Percentiles rank a stretch among this genome's conserved stretches.
These are phyloP conservation scores for Russula virescens DNA, from an alignment of 768 basidiomycete genomes.

Conservation along the genomic window DNA sequence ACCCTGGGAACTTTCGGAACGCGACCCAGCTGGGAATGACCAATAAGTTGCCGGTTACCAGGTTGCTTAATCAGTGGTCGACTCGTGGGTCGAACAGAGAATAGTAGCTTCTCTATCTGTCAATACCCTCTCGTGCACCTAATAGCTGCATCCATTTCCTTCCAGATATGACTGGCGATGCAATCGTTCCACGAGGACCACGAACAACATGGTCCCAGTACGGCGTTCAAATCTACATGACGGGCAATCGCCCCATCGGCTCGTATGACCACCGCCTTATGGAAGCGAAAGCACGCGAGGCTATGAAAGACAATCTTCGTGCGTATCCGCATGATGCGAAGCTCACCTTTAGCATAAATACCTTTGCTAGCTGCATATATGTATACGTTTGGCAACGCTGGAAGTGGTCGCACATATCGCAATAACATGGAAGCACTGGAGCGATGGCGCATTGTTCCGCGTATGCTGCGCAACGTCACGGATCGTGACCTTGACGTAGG, in stretches of 20 bases:
- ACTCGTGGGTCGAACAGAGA: too few relatives aligned
- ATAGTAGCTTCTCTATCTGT: too few relatives aligned
- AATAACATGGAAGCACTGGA: slow-evolving; percentile 60
- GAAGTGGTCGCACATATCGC: slow-evolving; percentile 56
- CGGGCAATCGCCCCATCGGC: slow-evolving; percentile 33
- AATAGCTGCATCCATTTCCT: too few relatives aligned
- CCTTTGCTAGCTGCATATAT: slow-evolving; percentile 55
- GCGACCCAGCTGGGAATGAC: too few relatives aligned
- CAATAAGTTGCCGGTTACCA: too few relatives aligned
- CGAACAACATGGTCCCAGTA: too few relatives aligned
- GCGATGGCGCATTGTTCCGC: slow-evolving; percentile 71
- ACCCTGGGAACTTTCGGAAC: too few relatives aligned
- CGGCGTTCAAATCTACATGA: background rate
- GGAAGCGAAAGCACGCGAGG: slow-evolving; percentile 61
- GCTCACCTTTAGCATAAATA: too few relatives aligned
- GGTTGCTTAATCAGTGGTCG: too few relatives aligned
- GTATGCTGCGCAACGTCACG: slow-evolving; percentile 64
- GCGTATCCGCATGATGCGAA: background rate
- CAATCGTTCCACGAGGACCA: too few relatives aligned
- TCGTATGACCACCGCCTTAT: slow-evolving; percentile 59
- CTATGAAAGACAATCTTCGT: slow-evolving; percentile 52
- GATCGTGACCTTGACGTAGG: slow-evolving; percentile 54
- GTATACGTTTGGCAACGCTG: slow-evolving; percentile 76
- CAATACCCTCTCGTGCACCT: too few relatives aligned
- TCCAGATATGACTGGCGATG: too few relatives aligned